Conservation (phyloP, 345 rosid genomes). For the Cochlearia excelsa region DNA sequence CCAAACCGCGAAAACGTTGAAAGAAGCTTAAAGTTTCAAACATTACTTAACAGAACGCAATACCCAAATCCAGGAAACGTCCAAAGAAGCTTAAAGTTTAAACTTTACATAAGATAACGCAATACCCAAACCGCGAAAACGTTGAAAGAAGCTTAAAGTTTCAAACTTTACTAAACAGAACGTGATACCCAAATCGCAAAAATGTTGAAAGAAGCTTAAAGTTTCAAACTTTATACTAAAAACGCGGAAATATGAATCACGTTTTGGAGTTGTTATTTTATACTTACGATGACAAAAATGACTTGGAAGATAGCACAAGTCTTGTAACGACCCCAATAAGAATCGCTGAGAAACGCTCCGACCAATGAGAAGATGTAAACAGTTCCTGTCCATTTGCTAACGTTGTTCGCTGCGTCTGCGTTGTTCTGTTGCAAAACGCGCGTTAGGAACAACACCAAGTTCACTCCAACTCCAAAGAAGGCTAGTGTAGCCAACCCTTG, state of each 20-base stretch:
- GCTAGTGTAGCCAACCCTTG: conserved; percentile 97
- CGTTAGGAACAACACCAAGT: conserved; percentile 88
- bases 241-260: background rate
- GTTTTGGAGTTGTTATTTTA: background rate
- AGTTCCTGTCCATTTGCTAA: conserved; percentile 39
- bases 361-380: conserved; percentile 97
- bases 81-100: background rate
- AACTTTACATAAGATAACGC: background rate
- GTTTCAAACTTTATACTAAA: too few species aligned
- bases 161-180: too few species aligned
- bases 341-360: conserved; percentile 95
- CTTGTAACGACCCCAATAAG: conserved; percentile 99
- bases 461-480: conserved; percentile 97
- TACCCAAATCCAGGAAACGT: background rate
- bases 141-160: too few species aligned
- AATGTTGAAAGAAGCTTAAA: background rate
- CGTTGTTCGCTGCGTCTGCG: conserved; percentile 96
- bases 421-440: conserved; percentile 87
- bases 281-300: conserved; percentile 87
- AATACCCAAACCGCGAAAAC: too few species aligned
- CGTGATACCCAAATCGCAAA: too few species aligned
- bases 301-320: conserved; percentile 94
- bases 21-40: too few species aligned
- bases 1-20: too few species aligned
- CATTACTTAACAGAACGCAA: too few species aligned